phyloP scores from a whole-genome alignment of 164 flowering plant species.

The Litsea cubeba region DNA sequence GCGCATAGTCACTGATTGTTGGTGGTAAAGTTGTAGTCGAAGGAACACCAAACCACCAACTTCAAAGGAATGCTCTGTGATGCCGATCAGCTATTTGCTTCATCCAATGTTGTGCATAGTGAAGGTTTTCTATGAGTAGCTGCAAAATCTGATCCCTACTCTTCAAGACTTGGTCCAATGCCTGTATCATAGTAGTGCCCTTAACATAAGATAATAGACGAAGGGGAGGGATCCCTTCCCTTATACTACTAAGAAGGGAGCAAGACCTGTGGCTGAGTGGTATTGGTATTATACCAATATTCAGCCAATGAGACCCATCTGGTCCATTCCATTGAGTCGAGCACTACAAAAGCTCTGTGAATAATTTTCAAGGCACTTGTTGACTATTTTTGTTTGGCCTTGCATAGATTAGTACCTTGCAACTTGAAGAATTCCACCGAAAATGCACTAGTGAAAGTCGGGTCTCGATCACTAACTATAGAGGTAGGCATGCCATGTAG shows the following conservation, averaged over 20 bases:
- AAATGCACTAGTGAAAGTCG: no score
- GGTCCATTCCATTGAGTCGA: not conserved
- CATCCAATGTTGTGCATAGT: not conserved
- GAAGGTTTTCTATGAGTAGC: not conserved
- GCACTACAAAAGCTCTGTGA: not conserved
- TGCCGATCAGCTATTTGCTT: not conserved
- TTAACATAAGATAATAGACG: not conserved
- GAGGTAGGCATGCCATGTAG: no score
- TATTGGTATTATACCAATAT: slow-evolving; percentile 13
- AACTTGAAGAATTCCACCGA: no score
- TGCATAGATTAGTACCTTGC: not conserved
- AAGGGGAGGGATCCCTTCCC: not conserved
- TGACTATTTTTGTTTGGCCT: slow-evolving; percentile 8
- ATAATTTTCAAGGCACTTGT: slow-evolving; percentile 3
- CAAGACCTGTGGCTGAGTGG: slow-evolving; percentile 2
- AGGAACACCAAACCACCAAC: not conserved
- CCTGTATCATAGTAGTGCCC: not conserved
- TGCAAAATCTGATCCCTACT: not conserved
- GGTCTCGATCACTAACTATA: no score
- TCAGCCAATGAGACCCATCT: slow-evolving; percentile 7
- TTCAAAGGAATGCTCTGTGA: not conserved
- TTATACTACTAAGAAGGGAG: slow-evolving; percentile 6
- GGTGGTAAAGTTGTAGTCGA: not conserved
- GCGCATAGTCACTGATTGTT: not conserved
- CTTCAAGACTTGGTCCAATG: not conserved